A percentile compares a stretch with the other conserved stretches of the same genome.
Conservation (phyloP, 164 flowering plant genomes). For the Tetracentron sinense region DNA sequence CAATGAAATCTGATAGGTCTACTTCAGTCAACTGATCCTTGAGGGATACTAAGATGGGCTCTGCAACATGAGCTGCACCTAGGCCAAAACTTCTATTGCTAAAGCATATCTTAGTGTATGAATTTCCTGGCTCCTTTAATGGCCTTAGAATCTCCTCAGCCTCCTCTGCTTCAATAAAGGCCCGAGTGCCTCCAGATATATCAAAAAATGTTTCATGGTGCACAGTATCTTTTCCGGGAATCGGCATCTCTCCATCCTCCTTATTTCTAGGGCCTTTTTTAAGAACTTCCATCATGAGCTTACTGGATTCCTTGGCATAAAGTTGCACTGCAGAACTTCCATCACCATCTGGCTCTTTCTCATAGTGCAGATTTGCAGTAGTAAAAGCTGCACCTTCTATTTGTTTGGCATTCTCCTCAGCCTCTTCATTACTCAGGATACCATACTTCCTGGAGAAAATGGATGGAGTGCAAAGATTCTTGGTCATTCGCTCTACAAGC, state of each 20-base stretch:
- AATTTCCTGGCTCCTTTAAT: conserved; percentile 51
- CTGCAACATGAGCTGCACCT: conserved; percentile 76
- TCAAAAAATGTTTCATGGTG: conserved; percentile 36
- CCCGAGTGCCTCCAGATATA: conserved; percentile 55
- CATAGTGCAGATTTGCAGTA: conserved; percentile 38
- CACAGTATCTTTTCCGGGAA: conserved; percentile 23
- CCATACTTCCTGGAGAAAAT: conserved; percentile 59
- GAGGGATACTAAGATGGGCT: conserved; percentile 59
- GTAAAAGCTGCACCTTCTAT: conserved; percentile 50
- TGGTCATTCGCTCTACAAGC: conserved; percentile 55
- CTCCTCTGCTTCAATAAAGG: conserved; percentile 74
- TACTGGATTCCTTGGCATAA: conserved; percentile 76
- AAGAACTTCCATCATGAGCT: conserved; percentile 53
- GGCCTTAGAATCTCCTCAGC: conserved; percentile 53
- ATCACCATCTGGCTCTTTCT: conserved; percentile 61
- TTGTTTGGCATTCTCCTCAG: conserved; percentile 49
- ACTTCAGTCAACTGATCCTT: conserved; percentile 74
- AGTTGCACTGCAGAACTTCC: conserved; percentile 82
- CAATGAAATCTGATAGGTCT: conserved; percentile 84
- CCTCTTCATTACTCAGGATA: conserved; percentile 47
- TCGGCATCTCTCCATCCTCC: conserved; percentile 25
- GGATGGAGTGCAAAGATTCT: conserved; percentile 52
- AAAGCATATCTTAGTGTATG: conserved; percentile 73
- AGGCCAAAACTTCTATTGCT: conserved; percentile 89
- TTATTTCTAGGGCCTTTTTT: conserved; percentile 48